These are phyloP conservation scores for Pythium brassicae DNA, from an alignment of 352 stramenopile genomes.

Conservation along the genomic window DNA sequence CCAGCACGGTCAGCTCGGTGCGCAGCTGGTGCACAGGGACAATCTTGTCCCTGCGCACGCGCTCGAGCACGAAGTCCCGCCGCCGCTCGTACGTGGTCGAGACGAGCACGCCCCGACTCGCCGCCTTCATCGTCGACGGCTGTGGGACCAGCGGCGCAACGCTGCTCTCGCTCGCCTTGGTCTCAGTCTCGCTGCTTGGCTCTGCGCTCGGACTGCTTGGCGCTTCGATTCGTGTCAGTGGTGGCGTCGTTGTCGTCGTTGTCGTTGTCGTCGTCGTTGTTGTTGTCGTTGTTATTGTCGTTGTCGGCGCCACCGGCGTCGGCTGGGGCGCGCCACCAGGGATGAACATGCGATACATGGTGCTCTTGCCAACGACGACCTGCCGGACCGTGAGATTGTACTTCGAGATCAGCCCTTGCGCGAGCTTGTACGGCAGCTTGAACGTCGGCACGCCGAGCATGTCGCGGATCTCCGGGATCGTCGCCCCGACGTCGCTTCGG, in stretches of 20 bases:
- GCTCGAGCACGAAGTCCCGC: constrained; percentile 51
- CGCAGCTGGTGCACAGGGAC: constrained; percentile 67
- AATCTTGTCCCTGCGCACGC: constrained; percentile 55
- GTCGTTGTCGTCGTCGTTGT: neutral
- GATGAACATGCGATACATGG: constrained; percentile 83
- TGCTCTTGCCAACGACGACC: constrained; percentile 73
- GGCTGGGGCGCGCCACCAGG: constrained; percentile 12
- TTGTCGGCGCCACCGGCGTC: too few species aligned
- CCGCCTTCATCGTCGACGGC: constrained; percentile 56
- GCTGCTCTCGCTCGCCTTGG: neutral
- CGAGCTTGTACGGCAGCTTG: constrained; percentile 78
- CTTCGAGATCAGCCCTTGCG: constrained; percentile 72
- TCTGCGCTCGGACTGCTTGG: neutral
- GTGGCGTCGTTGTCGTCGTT: neutral
- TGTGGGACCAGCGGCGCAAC: constrained; percentile 15
- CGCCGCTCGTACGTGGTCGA: constrained; percentile 50
- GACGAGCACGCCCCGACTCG: constrained; percentile 41
- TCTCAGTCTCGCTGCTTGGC: constrained; percentile 1
- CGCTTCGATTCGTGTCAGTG: neutral
- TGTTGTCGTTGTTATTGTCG: neutral
- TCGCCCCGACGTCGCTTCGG: constrained; percentile 41
- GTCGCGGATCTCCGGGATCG: constrained; percentile 77
- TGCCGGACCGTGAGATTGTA: constrained; percentile 77
- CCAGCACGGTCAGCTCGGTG: constrained; percentile 41
- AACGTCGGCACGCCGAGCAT: constrained; percentile 77